phyloP scores from a whole-genome alignment of 768 basidiomycete genomes.

The Albatrellus ellisii region DNA sequence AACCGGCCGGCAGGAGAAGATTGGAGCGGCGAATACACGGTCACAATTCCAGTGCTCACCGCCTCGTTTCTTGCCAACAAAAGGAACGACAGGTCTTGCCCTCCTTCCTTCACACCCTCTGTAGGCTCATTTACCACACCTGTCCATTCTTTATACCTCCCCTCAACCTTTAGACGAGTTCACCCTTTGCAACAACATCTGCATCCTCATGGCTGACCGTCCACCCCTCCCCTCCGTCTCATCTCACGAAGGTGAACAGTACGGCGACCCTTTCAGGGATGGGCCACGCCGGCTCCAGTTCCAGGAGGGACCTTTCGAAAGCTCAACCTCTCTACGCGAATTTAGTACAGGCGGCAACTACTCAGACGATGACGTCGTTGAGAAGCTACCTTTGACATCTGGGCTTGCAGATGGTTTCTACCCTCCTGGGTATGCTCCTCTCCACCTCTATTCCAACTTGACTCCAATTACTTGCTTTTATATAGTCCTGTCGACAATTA shows the following conservation, averaged over 20 bases:
- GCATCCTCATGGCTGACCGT: slow-evolving; percentile 16
- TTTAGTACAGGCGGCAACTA: slow-evolving; percentile 33
- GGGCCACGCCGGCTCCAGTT: slow-evolving; percentile 49
- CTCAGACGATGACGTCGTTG: slow-evolving; percentile 57
- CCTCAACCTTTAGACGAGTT: background rate
- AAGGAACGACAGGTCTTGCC: slow-evolving; percentile 4
- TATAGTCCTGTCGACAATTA: slow-evolving; percentile 37
- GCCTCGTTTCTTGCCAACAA: slow-evolving; percentile 14
- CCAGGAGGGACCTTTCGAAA: slow-evolving; percentile 49
- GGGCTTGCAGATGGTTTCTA: slow-evolving; percentile 51
- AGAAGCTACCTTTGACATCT: slow-evolving; percentile 62
- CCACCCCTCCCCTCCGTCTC: slow-evolving; percentile 18
- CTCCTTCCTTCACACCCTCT: background rate
- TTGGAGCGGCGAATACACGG: background rate
- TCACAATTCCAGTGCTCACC: slow-evolving; percentile 6
- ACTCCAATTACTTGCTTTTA: slow-evolving; percentile 2
- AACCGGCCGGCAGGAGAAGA: background rate
- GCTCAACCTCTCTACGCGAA: slow-evolving; percentile 42
- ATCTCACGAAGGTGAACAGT: slow-evolving; percentile 26
- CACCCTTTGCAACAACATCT: background rate
- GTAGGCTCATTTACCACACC: background rate
- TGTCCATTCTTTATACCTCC: background rate
- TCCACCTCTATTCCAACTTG: slow-evolving; percentile 1
- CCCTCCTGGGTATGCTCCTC: slow-evolving; percentile 49
- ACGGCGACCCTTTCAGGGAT: slow-evolving; percentile 65